Percentiles rank a stretch among this genome's conserved stretches.
These are phyloP conservation scores for Lophiotrema nucula DNA, from an alignment of 495 filamentous ascomycete genomes.

Conservation along the genomic window DNA sequence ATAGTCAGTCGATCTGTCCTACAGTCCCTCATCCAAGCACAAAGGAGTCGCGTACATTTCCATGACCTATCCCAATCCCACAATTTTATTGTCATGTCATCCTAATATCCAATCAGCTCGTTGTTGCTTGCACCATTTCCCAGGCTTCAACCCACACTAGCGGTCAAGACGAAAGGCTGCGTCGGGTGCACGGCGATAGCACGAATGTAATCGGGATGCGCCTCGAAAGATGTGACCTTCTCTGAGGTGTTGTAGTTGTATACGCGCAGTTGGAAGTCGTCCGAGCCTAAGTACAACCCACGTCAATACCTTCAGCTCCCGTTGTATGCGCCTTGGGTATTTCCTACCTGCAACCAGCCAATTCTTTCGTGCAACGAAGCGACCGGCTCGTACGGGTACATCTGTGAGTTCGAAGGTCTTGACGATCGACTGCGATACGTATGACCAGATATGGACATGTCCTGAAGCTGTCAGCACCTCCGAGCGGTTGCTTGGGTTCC, in stretches of 20 bases:
- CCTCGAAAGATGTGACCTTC: slow-evolving; percentile 97
- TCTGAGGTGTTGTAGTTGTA: slow-evolving; percentile 97
- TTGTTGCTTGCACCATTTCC: not conserved
- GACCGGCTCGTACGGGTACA: slow-evolving; percentile 94
- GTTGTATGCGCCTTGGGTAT: too few species aligned
- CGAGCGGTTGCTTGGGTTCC: not conserved
- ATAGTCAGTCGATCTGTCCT: not conserved
- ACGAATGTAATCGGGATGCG: slow-evolving; percentile 97
- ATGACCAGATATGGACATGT: slow-evolving; percentile 99
- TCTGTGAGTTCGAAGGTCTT: slow-evolving; percentile 99
- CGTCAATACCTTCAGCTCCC: slow-evolving; percentile 4
- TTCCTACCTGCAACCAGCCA: slow-evolving; percentile 87
- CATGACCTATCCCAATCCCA: slow-evolving; percentile 99
- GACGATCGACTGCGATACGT: slow-evolving; percentile 94
- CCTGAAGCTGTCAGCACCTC: slow-evolving; percentile 47
- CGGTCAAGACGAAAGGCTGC: slow-evolving; percentile 93
- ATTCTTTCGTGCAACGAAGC: slow-evolving; percentile 96
- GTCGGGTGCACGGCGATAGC: slow-evolving; percentile 96
- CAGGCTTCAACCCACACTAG: slow-evolving; percentile 45
- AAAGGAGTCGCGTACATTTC: slow-evolving; percentile 70
- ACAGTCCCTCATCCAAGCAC: too few species aligned
- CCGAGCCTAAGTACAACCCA: slow-evolving; percentile 50
- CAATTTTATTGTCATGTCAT: slow-evolving; percentile 99
- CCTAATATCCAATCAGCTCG: slow-evolving; percentile 47
- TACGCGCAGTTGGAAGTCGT: slow-evolving; percentile 91